phyloP scores from a whole-genome alignment of 352 stramenopile species.

The Peronosclerospora sorghi region DNA sequence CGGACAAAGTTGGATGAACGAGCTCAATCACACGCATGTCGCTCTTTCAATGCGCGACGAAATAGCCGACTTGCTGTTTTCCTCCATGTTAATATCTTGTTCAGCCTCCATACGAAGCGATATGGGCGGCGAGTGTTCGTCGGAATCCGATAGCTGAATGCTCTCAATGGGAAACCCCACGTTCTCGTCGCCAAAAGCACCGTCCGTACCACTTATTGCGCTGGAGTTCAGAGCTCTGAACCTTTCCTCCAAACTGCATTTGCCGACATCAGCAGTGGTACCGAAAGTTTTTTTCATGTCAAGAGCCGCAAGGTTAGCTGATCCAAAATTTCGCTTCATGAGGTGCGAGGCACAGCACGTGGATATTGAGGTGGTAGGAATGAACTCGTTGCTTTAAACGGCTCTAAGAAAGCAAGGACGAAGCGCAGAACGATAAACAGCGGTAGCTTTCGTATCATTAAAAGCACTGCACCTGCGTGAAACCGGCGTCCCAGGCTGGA shows the following conservation, averaged over 20 bases:
- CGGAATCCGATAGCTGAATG: slow-evolving; percentile 5
- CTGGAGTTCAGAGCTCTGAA: slow-evolving; percentile 20
- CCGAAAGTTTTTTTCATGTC: slow-evolving; percentile 19
- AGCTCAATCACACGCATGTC: slow-evolving; percentile 10
- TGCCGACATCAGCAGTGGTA: slow-evolving; percentile 4
- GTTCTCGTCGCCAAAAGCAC: slow-evolving; percentile 21
- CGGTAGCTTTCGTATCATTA: slow-evolving; percentile 3
- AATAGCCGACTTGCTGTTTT: slow-evolving; percentile 9
- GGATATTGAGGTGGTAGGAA: background rate
- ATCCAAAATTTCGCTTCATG: slow-evolving; percentile 51
- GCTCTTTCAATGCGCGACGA: slow-evolving; percentile 12
- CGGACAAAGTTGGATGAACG: slow-evolving; percentile 7
- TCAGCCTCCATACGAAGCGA: slow-evolving; percentile 6
- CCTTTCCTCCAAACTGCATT: slow-evolving; percentile 15
- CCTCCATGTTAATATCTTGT: slow-evolving; percentile 16
- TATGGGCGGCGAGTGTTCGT: slow-evolving; percentile 1
- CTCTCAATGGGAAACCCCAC: slow-evolving; percentile 29
- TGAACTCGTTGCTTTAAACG: too few species aligned
- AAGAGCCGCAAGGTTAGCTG: slow-evolving; percentile 37
- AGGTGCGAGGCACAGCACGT: background rate
- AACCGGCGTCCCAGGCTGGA: too few species aligned
- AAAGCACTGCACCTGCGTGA: too few species aligned
- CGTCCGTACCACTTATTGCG: slow-evolving; percentile 18
- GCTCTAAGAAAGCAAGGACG: background rate
- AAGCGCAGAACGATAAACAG: slow-evolving; percentile 1